Percentiles rank a stretch among this genome's conserved stretches.
Conservation (phyloP, 805 yeast species). For the Deakozyma indianensis region DNA sequence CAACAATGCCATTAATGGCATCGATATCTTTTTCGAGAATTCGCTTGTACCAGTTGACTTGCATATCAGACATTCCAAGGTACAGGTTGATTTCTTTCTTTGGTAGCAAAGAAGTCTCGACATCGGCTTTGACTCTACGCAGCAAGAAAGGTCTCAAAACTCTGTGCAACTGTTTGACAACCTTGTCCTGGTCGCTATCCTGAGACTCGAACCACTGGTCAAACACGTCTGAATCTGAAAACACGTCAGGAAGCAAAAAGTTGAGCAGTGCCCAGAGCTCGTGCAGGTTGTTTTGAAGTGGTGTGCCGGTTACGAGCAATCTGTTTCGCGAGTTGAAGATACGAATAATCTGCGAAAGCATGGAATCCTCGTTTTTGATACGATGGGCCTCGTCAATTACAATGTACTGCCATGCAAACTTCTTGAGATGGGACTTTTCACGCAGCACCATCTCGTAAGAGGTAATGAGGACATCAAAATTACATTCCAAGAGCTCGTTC, state of each 20-base stretch:
- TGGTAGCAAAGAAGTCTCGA: conserved; percentile 79
- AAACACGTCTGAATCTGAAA: conserved; percentile 79
- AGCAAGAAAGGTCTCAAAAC: conserved; percentile 77
- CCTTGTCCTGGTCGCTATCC: conserved; percentile 50
- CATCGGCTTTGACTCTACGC: conserved; percentile 85
- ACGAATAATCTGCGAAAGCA: conserved; percentile 83
- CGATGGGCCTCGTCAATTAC: conserved; percentile 95
- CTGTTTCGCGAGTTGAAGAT: conserved; percentile 76
- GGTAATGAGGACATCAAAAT: conserved; percentile 81
- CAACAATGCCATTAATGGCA: conserved; percentile 93
- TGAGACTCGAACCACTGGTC: conserved; percentile 79
- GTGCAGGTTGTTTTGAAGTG: conserved; percentile 85
- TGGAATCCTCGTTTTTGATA: conserved; percentile 86
- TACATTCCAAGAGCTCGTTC: conserved; percentile 45
- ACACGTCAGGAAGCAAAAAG: conserved; percentile 84
- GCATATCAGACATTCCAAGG: conserved; percentile 94
- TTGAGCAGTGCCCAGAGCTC: conserved; percentile 93
- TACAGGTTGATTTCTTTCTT: conserved; percentile 82
- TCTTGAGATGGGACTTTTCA: conserved; percentile 69
- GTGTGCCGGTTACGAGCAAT: conserved; percentile 87
- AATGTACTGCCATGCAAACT: conserved; percentile 84
- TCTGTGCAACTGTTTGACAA: conserved; percentile 78
- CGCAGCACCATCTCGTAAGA: conserved; percentile 89
- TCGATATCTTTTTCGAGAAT: conserved; percentile 85
- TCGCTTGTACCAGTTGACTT: conserved; percentile 78